Conservation (phyloP, 2,329 filamentous ascomycete genomes). For the Penicillium aurantiogriseum region DNA sequence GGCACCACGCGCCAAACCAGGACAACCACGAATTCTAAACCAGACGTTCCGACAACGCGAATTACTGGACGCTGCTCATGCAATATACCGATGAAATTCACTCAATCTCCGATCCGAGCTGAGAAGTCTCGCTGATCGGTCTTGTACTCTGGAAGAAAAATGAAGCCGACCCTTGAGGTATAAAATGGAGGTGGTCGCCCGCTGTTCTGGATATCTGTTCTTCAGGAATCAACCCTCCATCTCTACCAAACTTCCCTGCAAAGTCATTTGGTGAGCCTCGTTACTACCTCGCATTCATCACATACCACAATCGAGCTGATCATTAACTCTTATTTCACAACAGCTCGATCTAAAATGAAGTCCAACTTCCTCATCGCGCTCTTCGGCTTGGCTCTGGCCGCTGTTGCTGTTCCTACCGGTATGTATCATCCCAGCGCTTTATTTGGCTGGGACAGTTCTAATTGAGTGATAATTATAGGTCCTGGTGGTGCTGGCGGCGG, state of each 20-base stretch:
- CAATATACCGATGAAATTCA: neutral
- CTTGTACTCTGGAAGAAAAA: neutral
- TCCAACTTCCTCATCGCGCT: constrained; percentile 3
- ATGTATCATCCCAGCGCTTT: neutral
- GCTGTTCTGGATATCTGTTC: neutral
- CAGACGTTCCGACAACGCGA: neutral
- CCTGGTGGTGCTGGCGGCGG: neutral
- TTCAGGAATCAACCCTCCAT: neutral
- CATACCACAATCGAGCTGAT: neutral
- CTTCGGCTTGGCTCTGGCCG: constrained; percentile 4
- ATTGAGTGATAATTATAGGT: neutral
- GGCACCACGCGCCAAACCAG: neutral
- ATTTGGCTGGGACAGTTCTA: neutral
- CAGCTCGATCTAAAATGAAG: constrained; percentile 3
- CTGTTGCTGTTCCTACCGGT: constrained; percentile 6
- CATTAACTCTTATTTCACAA: too few relatives aligned
- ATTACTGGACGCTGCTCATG: neutral
- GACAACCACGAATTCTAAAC: neutral
- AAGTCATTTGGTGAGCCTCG: neutral
- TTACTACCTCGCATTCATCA: too few relatives aligned
- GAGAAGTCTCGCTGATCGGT: neutral
- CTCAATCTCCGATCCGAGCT: neutral
- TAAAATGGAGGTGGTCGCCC: neutral
- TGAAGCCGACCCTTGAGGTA: neutral
- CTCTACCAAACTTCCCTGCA: too few relatives aligned